These are phyloP conservation scores for Leersia perrieri DNA, from an alignment of 176 grass and related monocot species.

Conservation along the genomic window DNA sequence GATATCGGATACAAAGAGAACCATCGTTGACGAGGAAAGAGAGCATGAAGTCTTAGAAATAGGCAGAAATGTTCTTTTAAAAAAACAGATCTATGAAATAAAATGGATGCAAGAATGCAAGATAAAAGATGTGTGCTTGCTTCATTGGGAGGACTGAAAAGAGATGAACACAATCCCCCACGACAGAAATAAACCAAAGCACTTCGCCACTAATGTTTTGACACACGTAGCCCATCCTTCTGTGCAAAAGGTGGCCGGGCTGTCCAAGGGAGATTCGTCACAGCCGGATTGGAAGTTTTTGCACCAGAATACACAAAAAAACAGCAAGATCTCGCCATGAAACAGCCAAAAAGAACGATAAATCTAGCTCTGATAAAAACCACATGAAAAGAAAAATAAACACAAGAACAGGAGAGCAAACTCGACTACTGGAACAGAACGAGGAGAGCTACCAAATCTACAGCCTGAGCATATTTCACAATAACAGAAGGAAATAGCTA, in stretches of 20 bases:
- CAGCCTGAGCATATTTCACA: background rate
- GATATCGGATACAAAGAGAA: constrained; percentile 2
- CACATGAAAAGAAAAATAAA: background rate
- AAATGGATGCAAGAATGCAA: background rate
- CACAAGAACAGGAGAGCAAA: background rate
- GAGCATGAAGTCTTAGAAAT: background rate
- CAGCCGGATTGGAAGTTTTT: constrained; percentile 98
- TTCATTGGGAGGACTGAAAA: constrained; percentile 35
- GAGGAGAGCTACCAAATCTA: background rate
- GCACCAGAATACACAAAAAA: constrained; percentile 30
- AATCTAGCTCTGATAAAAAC: background rate
- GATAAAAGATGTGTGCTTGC: constrained; percentile 33
- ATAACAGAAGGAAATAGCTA: background rate
- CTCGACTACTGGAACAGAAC: background rate
- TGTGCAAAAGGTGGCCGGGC: constrained; percentile 95
- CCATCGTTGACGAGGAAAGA: background rate
- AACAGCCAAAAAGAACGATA: background rate
- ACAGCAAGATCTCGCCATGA: background rate
- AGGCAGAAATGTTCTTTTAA: background rate
- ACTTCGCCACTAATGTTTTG: constrained; percentile 29
- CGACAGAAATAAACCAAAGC: constrained; percentile 19
- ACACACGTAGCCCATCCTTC: constrained; percentile 39
- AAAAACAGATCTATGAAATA: background rate
- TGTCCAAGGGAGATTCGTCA: constrained; percentile 53
- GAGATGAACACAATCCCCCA: constrained; percentile 38